Conservation (phyloP, 371 early-diverging fungal species). For the Mortierella polycephala region DNA sequence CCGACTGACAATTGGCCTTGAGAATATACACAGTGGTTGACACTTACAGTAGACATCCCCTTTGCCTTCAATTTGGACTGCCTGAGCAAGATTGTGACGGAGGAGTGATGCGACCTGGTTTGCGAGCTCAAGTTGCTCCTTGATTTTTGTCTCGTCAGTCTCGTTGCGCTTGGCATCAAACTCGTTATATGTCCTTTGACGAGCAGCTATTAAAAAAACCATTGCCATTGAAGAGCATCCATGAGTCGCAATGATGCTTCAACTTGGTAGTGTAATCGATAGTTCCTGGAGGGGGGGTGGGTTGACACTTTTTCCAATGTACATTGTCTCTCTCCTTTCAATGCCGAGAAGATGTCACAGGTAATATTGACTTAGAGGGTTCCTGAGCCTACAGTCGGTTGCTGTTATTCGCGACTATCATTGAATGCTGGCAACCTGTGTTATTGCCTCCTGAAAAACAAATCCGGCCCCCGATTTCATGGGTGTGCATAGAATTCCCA, state of each 20-base stretch:
- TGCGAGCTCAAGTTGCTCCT: constrained; percentile 56
- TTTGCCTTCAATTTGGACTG: constrained; percentile 39
- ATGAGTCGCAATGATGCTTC: too few relatives aligned
- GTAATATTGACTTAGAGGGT: not conserved
- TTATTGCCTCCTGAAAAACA: too few relatives aligned
- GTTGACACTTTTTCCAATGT: too few relatives aligned
- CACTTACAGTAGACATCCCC: constrained; percentile 42
- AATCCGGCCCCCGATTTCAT: not conserved
- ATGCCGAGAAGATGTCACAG: too few relatives aligned
- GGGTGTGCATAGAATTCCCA: not conserved
- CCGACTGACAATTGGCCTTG: not conserved
- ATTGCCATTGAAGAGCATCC: too few relatives aligned
- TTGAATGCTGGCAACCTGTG: too few relatives aligned
- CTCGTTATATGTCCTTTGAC: constrained; percentile 48
- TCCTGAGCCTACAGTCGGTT: not conserved
- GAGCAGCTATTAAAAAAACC: constrained; percentile 25
- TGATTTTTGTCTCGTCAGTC: constrained; percentile 48
- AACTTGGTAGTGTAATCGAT: too few relatives aligned
- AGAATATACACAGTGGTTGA: not conserved
- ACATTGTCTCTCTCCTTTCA: too few relatives aligned
- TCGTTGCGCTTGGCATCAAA: constrained; percentile 51
- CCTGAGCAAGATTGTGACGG: constrained; percentile 58
- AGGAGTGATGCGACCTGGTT: constrained; percentile 53
- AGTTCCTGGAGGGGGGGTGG: too few relatives aligned
- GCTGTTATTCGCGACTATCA: not conserved